Evolutionary conservation across 768 basidiomycete species (phyloP), one percentile per base, ranked within the genome.

Genomic region (Grammothele lineata): DNA sequence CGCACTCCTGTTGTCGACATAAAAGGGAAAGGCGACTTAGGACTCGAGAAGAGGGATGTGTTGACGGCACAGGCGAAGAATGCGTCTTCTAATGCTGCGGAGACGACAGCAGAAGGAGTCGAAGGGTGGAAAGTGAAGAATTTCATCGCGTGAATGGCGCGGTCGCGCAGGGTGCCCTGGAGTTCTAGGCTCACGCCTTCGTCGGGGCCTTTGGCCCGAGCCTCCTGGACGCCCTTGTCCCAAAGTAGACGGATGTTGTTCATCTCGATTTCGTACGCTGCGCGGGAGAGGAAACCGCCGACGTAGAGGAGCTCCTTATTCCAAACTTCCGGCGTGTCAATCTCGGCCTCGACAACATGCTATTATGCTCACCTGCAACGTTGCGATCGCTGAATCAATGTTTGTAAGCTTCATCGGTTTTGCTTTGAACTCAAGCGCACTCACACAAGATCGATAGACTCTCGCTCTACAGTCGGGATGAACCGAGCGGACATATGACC

Each of bases 391-490:
- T 91, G 40, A 1, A 12, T 37, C n/a, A n/a, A n/a, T 18, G 36
- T 21, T 14, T 47, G 7, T 18, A 34, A 23, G 3, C 41, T 44
- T 5, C 53, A 17, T n/a, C n/a, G n/a, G n/a, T n/a, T n/a, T n/a
- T n/a, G n/a, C n/a, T n/a, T n/a, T n/a, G n/a, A n/a, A n/a, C n/a
- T n/a, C 27, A 14, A 17, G 35, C 12, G 17, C 32, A 46, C 82
- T 65, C 59, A 89, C 85, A 92, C 85, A 24, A 94, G 70, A 65
- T 91, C 92, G 53, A 94, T 86, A 0, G 87, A 87, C 67, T 98
- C 95, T 51, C 95, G 79, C 64, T 98, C 95, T 7, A 98, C 94
- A 0, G 94, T 97, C 9, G 92, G 90, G 47, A 98, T 94, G 60
- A 96, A 96, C 3, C 93, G 74, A 8, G 88, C 84, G 0, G 91